phyloP scores from a whole-genome alignment of 2,329 filamentous ascomycete species.

The Didymella segeticola region DNA sequence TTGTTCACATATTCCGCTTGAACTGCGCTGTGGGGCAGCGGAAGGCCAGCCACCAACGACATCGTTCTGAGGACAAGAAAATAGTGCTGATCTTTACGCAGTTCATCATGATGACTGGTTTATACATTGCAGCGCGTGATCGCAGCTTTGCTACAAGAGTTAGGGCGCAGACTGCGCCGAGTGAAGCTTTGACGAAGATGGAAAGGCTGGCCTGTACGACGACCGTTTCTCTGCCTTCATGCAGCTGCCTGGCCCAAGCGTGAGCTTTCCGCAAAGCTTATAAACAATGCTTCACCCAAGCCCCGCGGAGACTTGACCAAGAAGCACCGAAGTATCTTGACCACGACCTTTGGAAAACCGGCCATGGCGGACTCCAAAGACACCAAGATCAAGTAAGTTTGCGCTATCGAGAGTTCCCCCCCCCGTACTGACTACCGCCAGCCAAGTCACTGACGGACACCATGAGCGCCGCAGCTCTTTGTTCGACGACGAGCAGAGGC shows the following conservation, averaged over 20 bases:
- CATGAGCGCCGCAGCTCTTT: slow-evolving; percentile 33
- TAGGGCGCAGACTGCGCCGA: neutral
- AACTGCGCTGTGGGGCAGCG: neutral
- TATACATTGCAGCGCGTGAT: neutral
- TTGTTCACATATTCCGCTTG: neutral
- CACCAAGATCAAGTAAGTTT: slow-evolving; percentile 25
- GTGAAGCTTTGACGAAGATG: neutral
- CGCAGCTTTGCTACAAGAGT: neutral
- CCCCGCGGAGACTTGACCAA: neutral
- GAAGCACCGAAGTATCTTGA: neutral
- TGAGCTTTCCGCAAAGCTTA: slow-evolving; percentile 12
- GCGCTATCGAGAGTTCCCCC: neutral
- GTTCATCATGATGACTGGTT: neutral
- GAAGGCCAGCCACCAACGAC: slow-evolving; percentile 8
- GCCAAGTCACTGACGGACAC: slow-evolving; percentile 13
- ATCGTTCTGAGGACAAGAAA: neutral
- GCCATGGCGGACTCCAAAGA: slow-evolving; percentile 25
- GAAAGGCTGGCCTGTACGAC: slow-evolving; percentile 1
- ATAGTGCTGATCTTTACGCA: neutral
- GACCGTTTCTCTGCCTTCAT: neutral
- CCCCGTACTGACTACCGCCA: neutral
- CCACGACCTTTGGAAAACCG: neutral
- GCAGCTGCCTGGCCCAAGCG: slow-evolving; percentile 3
- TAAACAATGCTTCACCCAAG: slow-evolving; percentile 8
- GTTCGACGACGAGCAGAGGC: slow-evolving; percentile 32